These are phyloP conservation scores for Mikania micrantha DNA, from an alignment of 129 eudicot genomes.

Conservation along the genomic window DNA sequence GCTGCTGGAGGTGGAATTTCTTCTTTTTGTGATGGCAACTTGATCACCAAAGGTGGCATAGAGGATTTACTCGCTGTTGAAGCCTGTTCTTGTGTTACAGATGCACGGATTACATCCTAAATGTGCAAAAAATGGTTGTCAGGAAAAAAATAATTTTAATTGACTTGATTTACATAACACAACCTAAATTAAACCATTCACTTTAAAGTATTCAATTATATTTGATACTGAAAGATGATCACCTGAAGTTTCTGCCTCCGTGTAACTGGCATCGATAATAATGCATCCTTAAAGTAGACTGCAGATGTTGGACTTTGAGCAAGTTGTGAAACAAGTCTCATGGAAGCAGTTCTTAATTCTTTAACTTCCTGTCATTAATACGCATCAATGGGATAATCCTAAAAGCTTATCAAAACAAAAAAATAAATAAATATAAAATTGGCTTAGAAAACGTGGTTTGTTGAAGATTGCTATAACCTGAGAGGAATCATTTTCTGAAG, in stretches of 20 bases:
- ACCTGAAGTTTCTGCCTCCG: slow-evolving; percentile 92
- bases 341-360: slow-evolving; percentile 50
- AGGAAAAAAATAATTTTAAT: neutral
- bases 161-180: neutral
- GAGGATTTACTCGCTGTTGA: slow-evolving; percentile 35
- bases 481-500: slow-evolving; percentile 46
- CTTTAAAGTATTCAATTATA: neutral
- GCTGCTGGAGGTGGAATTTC: slow-evolving; percentile 31
- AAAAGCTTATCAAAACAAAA: slow-evolving; percentile 4
- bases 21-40: slow-evolving; percentile 60
- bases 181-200: neutral
- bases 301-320: slow-evolving; percentile 77
- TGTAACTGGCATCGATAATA: slow-evolving; percentile 64
- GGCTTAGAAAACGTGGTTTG: neutral
- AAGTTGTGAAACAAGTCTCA: slow-evolving; percentile 81
- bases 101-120: slow-evolving; percentile 87
- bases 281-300: slow-evolving; percentile 60
- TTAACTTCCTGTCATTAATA: slow-evolving; percentile 52
- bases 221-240: slow-evolving; percentile 5
- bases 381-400: neutral
- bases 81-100: slow-evolving; percentile 71
- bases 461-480: slow-evolving; percentile 38
- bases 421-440: neutral
- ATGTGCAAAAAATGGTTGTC: slow-evolving; percentile 18
- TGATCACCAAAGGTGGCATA: slow-evolving; percentile 53